These are phyloP conservation scores for Candida ficus DNA, from an alignment of 805 yeast genomes.

Conservation along the genomic window DNA sequence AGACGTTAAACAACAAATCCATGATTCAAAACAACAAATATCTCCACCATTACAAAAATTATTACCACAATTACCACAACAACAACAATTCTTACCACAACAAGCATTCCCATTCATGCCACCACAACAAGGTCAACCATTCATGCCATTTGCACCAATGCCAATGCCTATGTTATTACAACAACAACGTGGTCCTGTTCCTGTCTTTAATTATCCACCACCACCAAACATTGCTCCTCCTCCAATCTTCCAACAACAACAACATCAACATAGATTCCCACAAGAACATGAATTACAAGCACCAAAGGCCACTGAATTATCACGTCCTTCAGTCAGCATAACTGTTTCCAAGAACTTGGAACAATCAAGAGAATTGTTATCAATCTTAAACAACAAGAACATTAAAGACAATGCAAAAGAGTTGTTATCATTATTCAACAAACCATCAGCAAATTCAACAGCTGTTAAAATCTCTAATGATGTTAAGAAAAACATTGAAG, in stretches of 20 bases:
- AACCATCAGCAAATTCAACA: too few relatives aligned
- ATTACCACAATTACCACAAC: background rate
- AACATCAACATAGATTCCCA: constrained; percentile 12
- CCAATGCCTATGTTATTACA: constrained; percentile 1
- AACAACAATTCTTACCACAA: background rate
- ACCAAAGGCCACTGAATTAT: constrained; percentile 36
- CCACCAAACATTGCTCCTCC: background rate
- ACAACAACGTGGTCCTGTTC: constrained; percentile 1
- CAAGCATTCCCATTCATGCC: constrained; percentile 9
- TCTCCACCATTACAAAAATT: constrained; percentile 6
- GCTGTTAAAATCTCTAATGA: background rate
- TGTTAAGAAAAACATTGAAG: background rate
- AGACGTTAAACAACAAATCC: constrained; percentile 11
- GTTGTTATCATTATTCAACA: constrained; percentile 10
- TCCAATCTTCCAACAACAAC: constrained; percentile 8
- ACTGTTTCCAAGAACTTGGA: constrained; percentile 23
- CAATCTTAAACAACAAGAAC: constrained; percentile 30
- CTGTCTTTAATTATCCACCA: constrained; percentile 13
- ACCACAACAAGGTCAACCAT: constrained; percentile 4
- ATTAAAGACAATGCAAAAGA: constrained; percentile 12
- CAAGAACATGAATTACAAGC: constrained; percentile 16
- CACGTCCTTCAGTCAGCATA: constrained; percentile 31
- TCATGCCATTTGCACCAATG: constrained; percentile 9
- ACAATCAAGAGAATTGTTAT: constrained; percentile 38
- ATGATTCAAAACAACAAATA: constrained; percentile 8